phyloP scores from a whole-genome alignment of 371 early-diverging fungal genomes.

The Actinomucor elegans region DNA sequence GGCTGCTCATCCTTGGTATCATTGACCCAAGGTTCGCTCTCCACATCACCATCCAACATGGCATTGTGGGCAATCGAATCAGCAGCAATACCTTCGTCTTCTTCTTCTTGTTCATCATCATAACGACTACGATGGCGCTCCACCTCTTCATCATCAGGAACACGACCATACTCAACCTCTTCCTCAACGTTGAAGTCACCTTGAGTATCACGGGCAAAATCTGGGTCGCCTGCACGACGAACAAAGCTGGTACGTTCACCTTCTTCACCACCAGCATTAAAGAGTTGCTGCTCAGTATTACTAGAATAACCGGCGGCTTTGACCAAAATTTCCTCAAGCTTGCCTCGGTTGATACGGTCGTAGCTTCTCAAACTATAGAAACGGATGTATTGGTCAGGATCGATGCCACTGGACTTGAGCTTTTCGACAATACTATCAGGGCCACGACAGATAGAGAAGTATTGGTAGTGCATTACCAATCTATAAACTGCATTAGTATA shows the following conservation, averaged over 20 bases:
- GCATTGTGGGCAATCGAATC: conserved; percentile 40
- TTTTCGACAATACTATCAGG: conserved; percentile 57
- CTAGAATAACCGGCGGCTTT: conserved; percentile 34
- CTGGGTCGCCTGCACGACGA: conserved; percentile 31
- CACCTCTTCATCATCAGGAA: conserved; percentile 16
- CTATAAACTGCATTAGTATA: conserved; percentile 15
- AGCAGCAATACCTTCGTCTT: conserved; percentile 24
- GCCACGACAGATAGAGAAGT: conserved; percentile 73
- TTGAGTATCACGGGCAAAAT: conserved; percentile 32
- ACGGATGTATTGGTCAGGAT: conserved; percentile 65
- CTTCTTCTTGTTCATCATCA: conserved; percentile 15
- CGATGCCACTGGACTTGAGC: conserved; percentile 57
- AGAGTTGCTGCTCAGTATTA: conserved; percentile 19
- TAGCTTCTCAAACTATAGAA: conserved; percentile 75
- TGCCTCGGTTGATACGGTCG: conserved; percentile 54
- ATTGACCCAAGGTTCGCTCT: conserved; percentile 35
- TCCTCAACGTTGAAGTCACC: conserved; percentile 29
- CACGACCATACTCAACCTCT: conserved; percentile 35
- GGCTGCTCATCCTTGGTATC: conserved; percentile 22
- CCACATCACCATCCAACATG: conserved; percentile 36
- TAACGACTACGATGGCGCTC: conserved; percentile 8
- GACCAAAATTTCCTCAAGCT: conserved; percentile 35
- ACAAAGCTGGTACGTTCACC: conserved; percentile 23
- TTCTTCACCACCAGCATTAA: conserved; percentile 13
- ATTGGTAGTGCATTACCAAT: conserved; percentile 77